Percentiles rank a stretch among this genome's conserved stretches.
Evolutionary conservation across 345 rosid genomes (phyloP).

Genomic region (Acer saccharum): DNA sequence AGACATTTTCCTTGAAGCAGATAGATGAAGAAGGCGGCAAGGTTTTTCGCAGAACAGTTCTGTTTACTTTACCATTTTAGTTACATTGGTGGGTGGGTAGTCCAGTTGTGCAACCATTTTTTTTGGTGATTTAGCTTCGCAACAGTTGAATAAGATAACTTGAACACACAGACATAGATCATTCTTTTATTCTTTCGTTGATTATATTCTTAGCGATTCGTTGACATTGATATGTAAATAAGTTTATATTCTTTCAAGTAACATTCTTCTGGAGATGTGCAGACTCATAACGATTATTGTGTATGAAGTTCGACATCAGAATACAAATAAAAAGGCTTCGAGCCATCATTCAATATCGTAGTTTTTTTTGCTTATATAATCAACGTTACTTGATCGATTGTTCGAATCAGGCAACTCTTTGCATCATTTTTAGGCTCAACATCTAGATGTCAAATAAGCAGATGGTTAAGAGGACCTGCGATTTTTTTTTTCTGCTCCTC

Average conservation of each 20-base stretch:
- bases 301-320: too few relatives aligned
- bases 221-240: conserved; percentile 11
- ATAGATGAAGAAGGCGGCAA: not conserved
- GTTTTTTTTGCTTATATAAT: not conserved
- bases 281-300: not conserved
- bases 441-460: not conserved
- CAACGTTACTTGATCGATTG: not conserved
- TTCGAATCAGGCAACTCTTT: not conserved
- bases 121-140: not conserved
- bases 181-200: conserved; percentile 16
- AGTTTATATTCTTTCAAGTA: not conserved
- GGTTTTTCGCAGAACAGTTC: not conserved
- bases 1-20: not conserved
- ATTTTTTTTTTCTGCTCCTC: not conserved
- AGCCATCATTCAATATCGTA: not conserved
- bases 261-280: not conserved
- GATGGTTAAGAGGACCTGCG: not conserved
- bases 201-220: not conserved
- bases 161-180: not conserved
- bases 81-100: not conserved
- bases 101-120: not conserved
- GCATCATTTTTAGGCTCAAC: not conserved
- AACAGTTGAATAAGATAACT: not conserved
- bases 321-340: not conserved
- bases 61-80: not conserved